These are phyloP conservation scores for Cercospora nicotianae DNA, from an alignment of 2,329 filamentous ascomycete genomes.

Conservation along the genomic window DNA sequence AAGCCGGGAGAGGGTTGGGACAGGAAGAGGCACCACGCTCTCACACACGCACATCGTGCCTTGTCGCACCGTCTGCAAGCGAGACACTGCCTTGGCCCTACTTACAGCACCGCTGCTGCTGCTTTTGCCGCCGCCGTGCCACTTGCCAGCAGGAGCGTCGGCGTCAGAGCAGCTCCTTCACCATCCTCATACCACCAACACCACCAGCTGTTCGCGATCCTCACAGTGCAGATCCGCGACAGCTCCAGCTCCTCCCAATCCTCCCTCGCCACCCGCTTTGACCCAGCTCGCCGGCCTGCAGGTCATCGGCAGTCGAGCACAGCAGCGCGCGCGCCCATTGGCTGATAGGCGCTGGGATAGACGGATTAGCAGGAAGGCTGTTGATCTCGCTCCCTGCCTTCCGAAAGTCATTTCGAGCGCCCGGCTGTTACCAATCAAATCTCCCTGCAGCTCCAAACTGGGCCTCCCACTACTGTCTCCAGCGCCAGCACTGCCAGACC, in stretches of 20 bases:
- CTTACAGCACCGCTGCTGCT: background rate
- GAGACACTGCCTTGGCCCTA: background rate
- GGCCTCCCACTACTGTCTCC: slow-evolving; percentile 5
- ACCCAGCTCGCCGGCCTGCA: slow-evolving; percentile 8
- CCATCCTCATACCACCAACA: background rate
- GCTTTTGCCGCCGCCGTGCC: background rate
- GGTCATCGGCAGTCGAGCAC: slow-evolving; percentile 16
- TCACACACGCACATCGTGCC: background rate
- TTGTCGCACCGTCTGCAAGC: background rate
- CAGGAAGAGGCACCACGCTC: background rate
- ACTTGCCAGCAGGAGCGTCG: background rate
- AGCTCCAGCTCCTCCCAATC: background rate
- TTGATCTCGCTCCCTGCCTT: slow-evolving; percentile 20
- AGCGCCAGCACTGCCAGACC: slow-evolving; percentile 1
- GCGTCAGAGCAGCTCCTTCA: background rate
- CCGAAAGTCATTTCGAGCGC: slow-evolving; percentile 24
- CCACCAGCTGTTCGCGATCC: background rate
- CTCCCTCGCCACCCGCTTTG: slow-evolving; percentile 6
- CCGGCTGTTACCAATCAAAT: slow-evolving; percentile 26
- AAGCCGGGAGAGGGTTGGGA: background rate
- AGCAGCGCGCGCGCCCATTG: slow-evolving; percentile 8
- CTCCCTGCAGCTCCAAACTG: slow-evolving; percentile 15
- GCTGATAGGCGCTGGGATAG: slow-evolving; percentile 11
- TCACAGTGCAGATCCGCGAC: background rate
- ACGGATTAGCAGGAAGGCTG: slow-evolving; percentile 10